phyloP scores from a whole-genome alignment of 179 eudicot genomes.

The Gypsophila paniculata region DNA sequence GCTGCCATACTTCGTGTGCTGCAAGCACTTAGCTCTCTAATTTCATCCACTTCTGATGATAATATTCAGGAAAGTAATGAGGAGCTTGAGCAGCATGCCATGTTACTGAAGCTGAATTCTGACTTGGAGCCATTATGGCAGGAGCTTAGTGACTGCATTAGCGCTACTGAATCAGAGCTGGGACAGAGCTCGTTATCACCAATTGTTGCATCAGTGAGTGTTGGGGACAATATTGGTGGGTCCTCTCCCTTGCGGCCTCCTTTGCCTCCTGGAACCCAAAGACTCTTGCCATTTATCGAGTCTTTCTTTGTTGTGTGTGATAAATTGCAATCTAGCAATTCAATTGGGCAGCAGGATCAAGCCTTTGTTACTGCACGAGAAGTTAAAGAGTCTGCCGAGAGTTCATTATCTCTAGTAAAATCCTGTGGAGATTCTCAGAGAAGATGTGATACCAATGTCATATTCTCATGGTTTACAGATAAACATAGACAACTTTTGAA shows the following conservation, averaged over 20 bases:
- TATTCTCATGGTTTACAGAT: slow-evolving; percentile 79
- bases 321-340: slow-evolving; percentile 68
- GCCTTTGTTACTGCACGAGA: slow-evolving; percentile 67
- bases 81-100: slow-evolving; percentile 55
- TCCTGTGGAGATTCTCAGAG: slow-evolving; percentile 44
- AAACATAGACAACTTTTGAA: slow-evolving; percentile 85
- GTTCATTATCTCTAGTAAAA: slow-evolving; percentile 39
- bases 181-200: slow-evolving; percentile 60
- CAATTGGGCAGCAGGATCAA: slow-evolving; percentile 58
- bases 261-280: slow-evolving; percentile 92
- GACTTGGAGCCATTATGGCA: slow-evolving; percentile 87
- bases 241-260: slow-evolving; percentile 64
- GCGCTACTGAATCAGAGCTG: slow-evolving; percentile 67
- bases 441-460: slow-evolving; percentile 48
- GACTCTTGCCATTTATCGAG: slow-evolving; percentile 84
- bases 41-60: slow-evolving; percentile 44
- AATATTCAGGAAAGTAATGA: slow-evolving; percentile 36
- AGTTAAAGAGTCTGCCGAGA: slow-evolving; percentile 67
- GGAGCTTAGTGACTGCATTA: slow-evolving; percentile 86
- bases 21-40: slow-evolving; percentile 80
- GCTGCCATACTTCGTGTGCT: slow-evolving; percentile 89
- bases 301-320: slow-evolving; percentile 95
- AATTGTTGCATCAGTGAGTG: slow-evolving; percentile 37
- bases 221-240: slow-evolving; percentile 54
- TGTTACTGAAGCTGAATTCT: slow-evolving; percentile 61